Conservation (phyloP, 2,329 filamentous ascomycete genomes). For the Drechslerella dactyloides region DNA sequence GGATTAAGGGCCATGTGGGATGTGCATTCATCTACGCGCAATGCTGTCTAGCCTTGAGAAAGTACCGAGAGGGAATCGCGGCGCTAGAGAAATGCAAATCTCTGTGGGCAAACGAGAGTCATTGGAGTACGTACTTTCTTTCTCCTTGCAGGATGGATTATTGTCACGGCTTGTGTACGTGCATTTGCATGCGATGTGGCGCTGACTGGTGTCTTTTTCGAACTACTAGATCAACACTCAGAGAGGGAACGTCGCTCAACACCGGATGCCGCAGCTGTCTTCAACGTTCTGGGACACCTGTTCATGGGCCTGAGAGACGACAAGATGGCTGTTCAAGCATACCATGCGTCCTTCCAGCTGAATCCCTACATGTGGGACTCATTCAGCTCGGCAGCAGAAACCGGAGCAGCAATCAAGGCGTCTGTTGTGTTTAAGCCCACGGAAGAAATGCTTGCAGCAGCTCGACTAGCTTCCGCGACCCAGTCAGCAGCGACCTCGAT, state of each 20-base stretch:
- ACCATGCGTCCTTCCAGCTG: constrained; percentile 82
- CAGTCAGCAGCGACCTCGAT: constrained; percentile 54
- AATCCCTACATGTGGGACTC: constrained; percentile 99
- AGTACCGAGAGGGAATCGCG: constrained; percentile 78
- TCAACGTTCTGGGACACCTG: constrained; percentile 83
- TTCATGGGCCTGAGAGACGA: constrained; percentile 80
- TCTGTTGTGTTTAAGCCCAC: constrained; percentile 76
- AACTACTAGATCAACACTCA: constrained; percentile 69
- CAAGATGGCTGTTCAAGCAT: constrained; percentile 82
- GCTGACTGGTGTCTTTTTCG: constrained; percentile 7
- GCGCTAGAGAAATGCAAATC: constrained; percentile 81
- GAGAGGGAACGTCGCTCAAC: constrained; percentile 74
- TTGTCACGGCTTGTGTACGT: not conserved
- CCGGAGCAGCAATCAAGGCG: constrained; percentile 60
- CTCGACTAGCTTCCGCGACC: constrained; percentile 61
- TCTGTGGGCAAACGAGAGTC: constrained; percentile 77
- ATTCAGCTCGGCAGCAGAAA: constrained; percentile 85
- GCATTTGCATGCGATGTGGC: not conserved
- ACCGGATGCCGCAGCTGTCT: constrained; percentile 83
- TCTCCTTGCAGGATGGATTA: not conserved
- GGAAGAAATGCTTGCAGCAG: constrained; percentile 63
- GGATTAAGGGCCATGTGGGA: constrained; percentile 77
- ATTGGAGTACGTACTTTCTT: constrained; percentile 69
- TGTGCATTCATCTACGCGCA: constrained; percentile 93
- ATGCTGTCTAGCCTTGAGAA: constrained; percentile 76